Conservation (phyloP, 2,329 filamentous ascomycete species). For the Chaetomium sp. region DNA sequence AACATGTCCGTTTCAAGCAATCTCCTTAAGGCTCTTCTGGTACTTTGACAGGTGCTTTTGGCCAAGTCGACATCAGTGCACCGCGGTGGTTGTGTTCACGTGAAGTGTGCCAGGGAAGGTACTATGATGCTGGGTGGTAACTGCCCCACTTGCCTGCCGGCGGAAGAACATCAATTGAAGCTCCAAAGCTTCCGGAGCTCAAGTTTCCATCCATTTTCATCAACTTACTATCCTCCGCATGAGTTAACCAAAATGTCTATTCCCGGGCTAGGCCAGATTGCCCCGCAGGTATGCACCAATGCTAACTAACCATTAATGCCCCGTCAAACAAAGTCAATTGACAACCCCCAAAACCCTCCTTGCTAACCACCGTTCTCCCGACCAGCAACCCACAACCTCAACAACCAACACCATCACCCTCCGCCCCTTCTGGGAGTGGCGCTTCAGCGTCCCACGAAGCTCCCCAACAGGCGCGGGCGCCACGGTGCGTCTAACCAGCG, state of each 20-base stretch:
- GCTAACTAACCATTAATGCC: background rate
- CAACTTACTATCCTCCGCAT: background rate
- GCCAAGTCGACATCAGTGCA: no score
- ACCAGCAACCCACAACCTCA: conserved; percentile 22
- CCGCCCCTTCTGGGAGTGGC: conserved; percentile 65
- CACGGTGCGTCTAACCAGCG: conserved; percentile 59
- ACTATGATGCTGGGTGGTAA: background rate
- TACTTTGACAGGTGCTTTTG: no score
- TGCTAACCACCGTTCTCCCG: background rate
- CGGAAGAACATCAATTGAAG: background rate
- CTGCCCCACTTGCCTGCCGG: conserved; percentile 9
- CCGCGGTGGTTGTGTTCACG: no score
- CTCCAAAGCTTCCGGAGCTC: background rate
- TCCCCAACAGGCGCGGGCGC: conserved; percentile 40
- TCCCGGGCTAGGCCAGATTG: conserved; percentile 21
- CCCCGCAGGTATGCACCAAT: conserved; percentile 13
- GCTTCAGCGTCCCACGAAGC: conserved; percentile 60
- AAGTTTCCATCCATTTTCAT: background rate
- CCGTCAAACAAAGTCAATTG: background rate
- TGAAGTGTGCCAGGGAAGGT: background rate
- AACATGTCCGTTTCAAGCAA: no score
- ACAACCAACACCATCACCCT: conserved; percentile 46
- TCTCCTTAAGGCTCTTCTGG: no score
- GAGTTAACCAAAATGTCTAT: conserved; percentile 18
- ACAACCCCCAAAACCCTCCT: background rate